Conservation (phyloP, 441 rosid species). For the Jatropha podagrica region DNA sequence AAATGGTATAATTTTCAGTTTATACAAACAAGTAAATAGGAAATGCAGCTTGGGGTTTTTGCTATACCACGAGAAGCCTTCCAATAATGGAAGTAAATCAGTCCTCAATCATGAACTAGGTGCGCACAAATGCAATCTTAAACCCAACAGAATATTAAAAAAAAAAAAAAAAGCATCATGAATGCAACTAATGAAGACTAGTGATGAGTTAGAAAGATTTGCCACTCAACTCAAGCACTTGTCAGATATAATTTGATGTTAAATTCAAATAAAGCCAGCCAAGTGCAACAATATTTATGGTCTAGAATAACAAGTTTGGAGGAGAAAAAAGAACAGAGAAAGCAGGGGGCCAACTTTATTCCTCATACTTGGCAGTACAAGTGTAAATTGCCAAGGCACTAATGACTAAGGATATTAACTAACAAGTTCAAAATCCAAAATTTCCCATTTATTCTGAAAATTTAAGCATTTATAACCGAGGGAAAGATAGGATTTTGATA, state of each 20-base stretch:
- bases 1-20: neutral
- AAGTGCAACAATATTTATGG: neutral
- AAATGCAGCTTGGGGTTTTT: too few species aligned
- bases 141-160: neutral
- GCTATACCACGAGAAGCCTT: neutral
- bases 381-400: neutral
- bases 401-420: neutral
- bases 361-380: neutral
- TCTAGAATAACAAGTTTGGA: neutral
- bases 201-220: slow-evolving; percentile 3
- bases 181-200: slow-evolving; percentile 2
- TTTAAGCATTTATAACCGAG: neutral
- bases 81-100: neutral
- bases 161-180: neutral
- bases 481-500: neutral
- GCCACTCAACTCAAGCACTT: neutral
- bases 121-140: neutral
- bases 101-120: neutral
- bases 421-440: neutral
- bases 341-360: neutral
- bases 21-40: too few species aligned
- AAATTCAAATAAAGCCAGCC: neutral
- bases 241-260: neutral
- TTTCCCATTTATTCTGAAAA: neutral
- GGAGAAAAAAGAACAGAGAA: neutral